Base-by-base conservation (phyloP, 2,329 filamentous ascomycete genomes). In the Lecanicillium sp. region DNA sequence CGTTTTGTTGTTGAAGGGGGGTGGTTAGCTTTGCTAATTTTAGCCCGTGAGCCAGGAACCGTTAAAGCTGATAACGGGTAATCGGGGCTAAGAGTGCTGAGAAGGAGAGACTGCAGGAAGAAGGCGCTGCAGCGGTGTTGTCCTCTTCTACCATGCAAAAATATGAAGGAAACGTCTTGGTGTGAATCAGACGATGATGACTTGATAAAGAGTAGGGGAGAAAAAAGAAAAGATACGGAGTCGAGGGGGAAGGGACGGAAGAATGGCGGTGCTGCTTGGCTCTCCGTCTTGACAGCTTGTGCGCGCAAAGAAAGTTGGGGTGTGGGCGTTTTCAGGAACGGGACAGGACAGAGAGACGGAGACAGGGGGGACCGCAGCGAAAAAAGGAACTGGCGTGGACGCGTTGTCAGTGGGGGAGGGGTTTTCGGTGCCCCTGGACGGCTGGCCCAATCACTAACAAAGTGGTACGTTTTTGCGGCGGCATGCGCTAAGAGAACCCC, bases 311-410 rank as follows among this genome's bases (percentile, higher is more conserved):
- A 42, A 42, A n/a, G 8, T 24, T 32, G 40, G 26, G 17, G n/a
- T n/a, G n/a, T n/a, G n/a, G 40, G 27, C 23, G 27, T 29, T 21
- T 43, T 17, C 40, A 43, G 27, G 40, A 27, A 43, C 26, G 26
- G 26, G n/a, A n/a, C 26, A 7, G 26, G 7, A 7, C 7, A 29
- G 7, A 7, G 7, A 29, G 26, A 7, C 7, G 26, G 7, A 29
- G 26, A 12, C 26, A 29, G 7, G 26, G 26, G 26, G 26, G 12
- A 29, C 7, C 7, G 26, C 7, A 29, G 7, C 12, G 26, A 12
- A 12, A 12, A 7, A 7, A 29, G 26, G 26, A 29, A 29, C 26
- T 7, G 12, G 26, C 26, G 12, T 29, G 37, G 37, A 40, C n/a
- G 37, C n/a, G 37, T 39, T 39, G 23, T 23, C 23, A 14, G 7